Base-by-base conservation (phyloP, 2,329 filamentous ascomycete genomes). In the Tolypocladium capitatum region DNA sequence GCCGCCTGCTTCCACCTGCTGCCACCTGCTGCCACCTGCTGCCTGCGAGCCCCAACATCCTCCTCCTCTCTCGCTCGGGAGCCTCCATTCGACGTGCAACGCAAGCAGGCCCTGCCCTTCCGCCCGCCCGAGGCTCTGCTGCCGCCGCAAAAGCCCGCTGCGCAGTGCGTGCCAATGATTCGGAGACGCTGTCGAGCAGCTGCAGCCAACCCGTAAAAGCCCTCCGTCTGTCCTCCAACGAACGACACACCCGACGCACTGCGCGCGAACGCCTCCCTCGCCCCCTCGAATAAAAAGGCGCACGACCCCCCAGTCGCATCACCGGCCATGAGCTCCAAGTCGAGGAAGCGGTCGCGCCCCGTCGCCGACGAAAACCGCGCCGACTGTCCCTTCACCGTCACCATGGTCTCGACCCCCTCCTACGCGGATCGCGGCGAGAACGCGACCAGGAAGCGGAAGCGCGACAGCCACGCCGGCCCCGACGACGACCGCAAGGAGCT, bases 361-460 rank as follows among this genome's bases (percentile, higher is more conserved):
- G 67, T 72, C 46, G 55, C 63, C 48, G 69, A 74, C 50, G 74
- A 76, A 54, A 70, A 66, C 53, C 69, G 73, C 53, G 76, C 76
- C 57, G 75, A 79, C 54, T 79, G 75, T 52, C 75, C 74, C 11
- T 80, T 77, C 50, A 63, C 60, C 35, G 67, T 78, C 46, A 52
- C 57, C 40, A 57, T 58, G 48, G 55, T 61, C 49, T 54, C 54
- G 27, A 53, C 58, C 11, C 58, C 60, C 18, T 55, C 58, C 49
- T 57, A 55, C 45, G 58, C 56, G 46, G 59, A 65, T 18, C 60
- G 60, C 45, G 36, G 7, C 36, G 67, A 71, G 51, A 68, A 73
- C 48, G 60, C 58, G 52, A 63, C 68, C 9, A 74, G 72, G 61
- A 74, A 75, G 49, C 63, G 66, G 30, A 73, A 71, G 53, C 69